These are phyloP conservation scores for Heterobasidion parviporum DNA, from an alignment of 1,284 basidiomycete species.

Conservation along the genomic window DNA sequence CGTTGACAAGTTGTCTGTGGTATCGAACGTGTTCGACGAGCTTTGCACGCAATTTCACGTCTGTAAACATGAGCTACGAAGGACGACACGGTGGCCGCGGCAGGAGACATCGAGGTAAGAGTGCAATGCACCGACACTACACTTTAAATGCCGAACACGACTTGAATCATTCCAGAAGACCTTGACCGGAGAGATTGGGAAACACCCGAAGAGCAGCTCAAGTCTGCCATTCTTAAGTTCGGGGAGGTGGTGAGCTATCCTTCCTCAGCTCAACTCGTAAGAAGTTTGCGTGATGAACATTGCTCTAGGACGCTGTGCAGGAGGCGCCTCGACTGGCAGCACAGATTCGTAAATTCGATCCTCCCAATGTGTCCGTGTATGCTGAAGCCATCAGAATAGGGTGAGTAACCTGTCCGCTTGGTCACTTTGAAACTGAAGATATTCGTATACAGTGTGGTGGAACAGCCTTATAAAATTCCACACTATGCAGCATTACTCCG, in stretches of 20 bases:
- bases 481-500: constrained; percentile 81
- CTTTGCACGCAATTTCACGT: neutral
- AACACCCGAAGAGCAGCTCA: constrained; percentile 66
- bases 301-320: constrained; percentile 54
- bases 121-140: constrained; percentile 3
- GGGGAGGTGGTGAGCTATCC: constrained; percentile 73
- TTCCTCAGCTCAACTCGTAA: neutral
- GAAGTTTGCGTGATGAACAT: constrained; percentile 3
- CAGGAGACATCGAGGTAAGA: constrained; percentile 35
- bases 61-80: constrained; percentile 36
- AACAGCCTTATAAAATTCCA: constrained; percentile 88
- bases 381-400: constrained; percentile 72
- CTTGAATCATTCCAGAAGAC: constrained; percentile 31
- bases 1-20: neutral
- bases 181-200: constrained; percentile 56
- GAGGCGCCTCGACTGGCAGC: constrained; percentile 61
- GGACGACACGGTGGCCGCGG: constrained; percentile 29
- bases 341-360: constrained; percentile 52
- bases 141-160: neutral
- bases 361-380: constrained; percentile 50
- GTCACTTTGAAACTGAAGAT: constrained; percentile 3
- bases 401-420: constrained; percentile 29
- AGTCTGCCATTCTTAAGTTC: constrained; percentile 62
- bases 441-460: constrained; percentile 47
- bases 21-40: neutral